A percentile compares a stretch with the other conserved stretches of the same genome.
These are phyloP conservation scores for Pleurotus cornucopiae DNA, from an alignment of 768 basidiomycete species.

Conservation along the genomic window DNA sequence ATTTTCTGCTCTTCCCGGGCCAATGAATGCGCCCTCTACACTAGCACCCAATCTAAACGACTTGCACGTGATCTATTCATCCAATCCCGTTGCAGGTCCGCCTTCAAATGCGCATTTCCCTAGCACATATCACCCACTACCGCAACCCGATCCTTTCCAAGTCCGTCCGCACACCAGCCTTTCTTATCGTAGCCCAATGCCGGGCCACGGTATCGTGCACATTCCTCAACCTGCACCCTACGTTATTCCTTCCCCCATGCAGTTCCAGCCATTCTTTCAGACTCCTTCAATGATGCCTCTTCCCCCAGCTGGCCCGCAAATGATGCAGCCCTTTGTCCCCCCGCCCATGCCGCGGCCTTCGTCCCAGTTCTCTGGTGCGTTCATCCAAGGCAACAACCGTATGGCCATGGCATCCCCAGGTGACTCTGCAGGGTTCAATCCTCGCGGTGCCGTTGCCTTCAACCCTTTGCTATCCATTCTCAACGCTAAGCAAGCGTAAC, in stretches of 20 bases:
- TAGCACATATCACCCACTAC: slow-evolving; percentile 1
- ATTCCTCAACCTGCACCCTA: not conserved
- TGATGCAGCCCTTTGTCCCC: not conserved
- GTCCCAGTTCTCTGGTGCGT: not conserved
- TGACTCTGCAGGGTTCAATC: not conserved
- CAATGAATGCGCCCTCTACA: slow-evolving; percentile 14
- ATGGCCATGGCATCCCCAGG: not conserved
- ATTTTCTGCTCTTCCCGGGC: slow-evolving; percentile 1
- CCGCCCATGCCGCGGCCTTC: slow-evolving; percentile 11
- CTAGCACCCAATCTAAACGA: slow-evolving; percentile 22
- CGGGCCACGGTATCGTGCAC: not conserved
- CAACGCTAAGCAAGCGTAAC: slow-evolving; percentile 11
- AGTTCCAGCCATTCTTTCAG: slow-evolving; percentile 7
- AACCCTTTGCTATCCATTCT: slow-evolving; percentile 21
- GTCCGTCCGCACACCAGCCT: slow-evolving; percentile 46
- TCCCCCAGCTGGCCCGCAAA: not conserved
- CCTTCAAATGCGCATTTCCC: not conserved
- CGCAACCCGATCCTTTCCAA: slow-evolving; percentile 29
- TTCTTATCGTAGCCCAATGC: slow-evolving; percentile 25
- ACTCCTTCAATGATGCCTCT: slow-evolving; percentile 13
- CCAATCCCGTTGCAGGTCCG: slow-evolving; percentile 10
- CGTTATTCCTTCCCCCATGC: not conserved
- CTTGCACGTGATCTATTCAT: slow-evolving; percentile 30
- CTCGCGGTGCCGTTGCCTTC: not conserved
- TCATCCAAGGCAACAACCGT: not conserved